Evolutionary conservation across 495 filamentous ascomycete species (phyloP).

Genomic region (Hypoxylon trugodes): DNA sequence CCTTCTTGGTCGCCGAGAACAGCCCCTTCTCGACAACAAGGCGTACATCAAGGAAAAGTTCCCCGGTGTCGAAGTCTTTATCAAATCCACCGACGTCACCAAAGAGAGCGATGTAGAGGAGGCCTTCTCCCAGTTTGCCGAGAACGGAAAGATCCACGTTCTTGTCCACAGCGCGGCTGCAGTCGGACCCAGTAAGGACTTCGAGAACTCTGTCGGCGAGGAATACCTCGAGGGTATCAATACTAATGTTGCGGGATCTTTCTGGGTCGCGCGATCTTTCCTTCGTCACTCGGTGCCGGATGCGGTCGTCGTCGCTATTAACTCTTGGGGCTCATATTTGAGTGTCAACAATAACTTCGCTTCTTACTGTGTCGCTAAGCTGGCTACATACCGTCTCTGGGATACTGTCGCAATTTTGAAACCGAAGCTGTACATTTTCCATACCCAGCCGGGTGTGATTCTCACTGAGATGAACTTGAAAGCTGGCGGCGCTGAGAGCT

Average conservation of each 20-base stretch:
- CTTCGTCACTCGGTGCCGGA: slow-evolving; percentile 47
- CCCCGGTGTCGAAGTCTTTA: slow-evolving; percentile 13
- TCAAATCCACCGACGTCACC: slow-evolving; percentile 50
- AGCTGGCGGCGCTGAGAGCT: slow-evolving; percentile 48
- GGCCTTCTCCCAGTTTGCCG: slow-evolving; percentile 42
- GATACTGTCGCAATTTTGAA: slow-evolving; percentile 48
- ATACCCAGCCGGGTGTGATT: slow-evolving; percentile 60
- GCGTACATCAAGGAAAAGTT: slow-evolving; percentile 32
- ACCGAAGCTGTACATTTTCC: slow-evolving; percentile 51
- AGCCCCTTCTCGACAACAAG: slow-evolving; percentile 18
- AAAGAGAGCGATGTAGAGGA: slow-evolving; percentile 50
- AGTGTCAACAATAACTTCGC: slow-evolving; percentile 43
- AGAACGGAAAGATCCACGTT: slow-evolving; percentile 44
- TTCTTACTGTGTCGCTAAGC: slow-evolving; percentile 54
- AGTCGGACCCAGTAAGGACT: slow-evolving; percentile 43
- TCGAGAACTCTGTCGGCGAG: slow-evolving; percentile 43
- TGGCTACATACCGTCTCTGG: slow-evolving; percentile 52
- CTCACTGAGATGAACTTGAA: slow-evolving; percentile 44
- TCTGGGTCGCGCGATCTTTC: slow-evolving; percentile 53
- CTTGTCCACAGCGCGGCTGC: slow-evolving; percentile 45
- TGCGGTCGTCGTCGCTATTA: slow-evolving; percentile 50
- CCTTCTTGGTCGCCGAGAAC: slow-evolving; percentile 47
- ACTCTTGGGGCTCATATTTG: slow-evolving; percentile 50
- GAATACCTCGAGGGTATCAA: slow-evolving; percentile 47
- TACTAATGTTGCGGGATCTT: slow-evolving; percentile 49